Base-by-base conservation (phyloP, 345 rosid species). In the Pugionium cornutum region DNA sequence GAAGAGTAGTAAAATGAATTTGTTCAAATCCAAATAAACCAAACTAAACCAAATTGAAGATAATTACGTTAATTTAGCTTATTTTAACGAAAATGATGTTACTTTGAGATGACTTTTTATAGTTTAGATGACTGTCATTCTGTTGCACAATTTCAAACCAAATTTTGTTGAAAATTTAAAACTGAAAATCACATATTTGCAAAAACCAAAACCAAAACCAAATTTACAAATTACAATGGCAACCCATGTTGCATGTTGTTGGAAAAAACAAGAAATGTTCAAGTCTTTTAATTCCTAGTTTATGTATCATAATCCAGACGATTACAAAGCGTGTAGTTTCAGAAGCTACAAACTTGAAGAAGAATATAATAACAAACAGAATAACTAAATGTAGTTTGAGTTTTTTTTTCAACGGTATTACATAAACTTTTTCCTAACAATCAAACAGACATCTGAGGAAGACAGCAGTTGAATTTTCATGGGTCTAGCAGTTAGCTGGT, bases 401-500 rank as follows among this genome's bases (percentile, higher is more conserved):
- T 49, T 57, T 18, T 18, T 18, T 18, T 18, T 56, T 18, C 49
- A 51, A 58, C 10, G 6, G 34, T 48, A 47, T 25, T 62, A 29
- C 50, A 54, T 58, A 11, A 52, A 29, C 35, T 6, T 44, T 37
- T 4, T 50, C 41, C 66, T 58, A 58, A 53, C n/a, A 31, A 55
- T 28, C 45, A 72, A 64, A 43, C 44, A 46, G 30, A 59, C 9
- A 73, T 58, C 34, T 9, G 27, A 46, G 34, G 68, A 53, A 46
- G 32, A 45, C 8, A 4, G 37, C 25, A 56, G 28, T 50, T 43
- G 5, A 2, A 11, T 3, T 41, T 31, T 42, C 1, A 42, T 53
- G 28, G 10, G 36, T 26, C 82, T 75, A 90, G 78, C 99, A 94
- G 63, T 80, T 80, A 30, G 58, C 67, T 33, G 88, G 72, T 75